These are phyloP conservation scores for Trametes cinnabarina DNA, from an alignment of 768 basidiomycete genomes.

Conservation along the genomic window DNA sequence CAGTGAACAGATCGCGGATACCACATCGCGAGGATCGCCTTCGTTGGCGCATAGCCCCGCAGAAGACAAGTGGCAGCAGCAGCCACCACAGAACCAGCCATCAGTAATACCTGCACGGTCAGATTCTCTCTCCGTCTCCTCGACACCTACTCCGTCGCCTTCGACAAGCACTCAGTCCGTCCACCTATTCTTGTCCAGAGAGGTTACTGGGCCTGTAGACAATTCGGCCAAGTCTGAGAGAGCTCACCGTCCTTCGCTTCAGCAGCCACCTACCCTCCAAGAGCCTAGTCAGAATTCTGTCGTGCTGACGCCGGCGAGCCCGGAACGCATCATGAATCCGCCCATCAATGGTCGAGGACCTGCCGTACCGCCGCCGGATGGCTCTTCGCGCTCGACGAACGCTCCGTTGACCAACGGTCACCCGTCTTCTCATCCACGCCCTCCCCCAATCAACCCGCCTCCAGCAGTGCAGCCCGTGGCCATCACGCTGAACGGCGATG, in stretches of 20 bases:
- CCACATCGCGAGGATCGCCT: constrained; percentile 5
- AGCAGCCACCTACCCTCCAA: neutral
- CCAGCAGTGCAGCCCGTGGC: constrained; percentile 21
- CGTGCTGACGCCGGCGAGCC: constrained; percentile 15
- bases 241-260: neutral
- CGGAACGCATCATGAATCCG: constrained; percentile 1
- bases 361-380: neutral
- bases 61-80: neutral
- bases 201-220: constrained; percentile 12
- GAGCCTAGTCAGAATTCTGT: constrained; percentile 6
- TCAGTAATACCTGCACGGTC: constrained; percentile 11
- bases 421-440: neutral
- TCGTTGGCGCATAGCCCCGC: constrained; percentile 13
- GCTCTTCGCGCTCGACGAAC: neutral
- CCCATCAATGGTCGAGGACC: constrained; percentile 1
- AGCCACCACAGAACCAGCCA: neutral
- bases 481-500: constrained; percentile 23
- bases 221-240: constrained; percentile 11
- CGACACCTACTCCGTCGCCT: constrained; percentile 25
- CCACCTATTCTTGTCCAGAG: neutral
- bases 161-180: constrained; percentile 9
- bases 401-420: neutral
- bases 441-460: constrained; percentile 6
- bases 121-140: constrained; percentile 34
- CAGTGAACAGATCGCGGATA: neutral